phyloP scores from a whole-genome alignment of 345 rosid species.

The Eucalyptus sp. region DNA sequence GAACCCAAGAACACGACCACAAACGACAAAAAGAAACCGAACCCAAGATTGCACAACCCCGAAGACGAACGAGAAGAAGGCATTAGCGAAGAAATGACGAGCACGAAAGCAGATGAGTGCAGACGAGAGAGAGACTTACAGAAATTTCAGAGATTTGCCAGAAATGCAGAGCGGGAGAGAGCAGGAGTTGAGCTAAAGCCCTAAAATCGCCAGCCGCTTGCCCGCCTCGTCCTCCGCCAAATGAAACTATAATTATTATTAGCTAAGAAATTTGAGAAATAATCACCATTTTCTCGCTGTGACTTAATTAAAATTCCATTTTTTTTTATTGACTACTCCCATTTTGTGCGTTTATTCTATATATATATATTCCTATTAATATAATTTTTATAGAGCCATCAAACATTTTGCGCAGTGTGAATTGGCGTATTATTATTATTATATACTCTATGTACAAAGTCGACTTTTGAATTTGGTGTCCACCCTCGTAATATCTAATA shows the following conservation, averaged over 20 bases:
- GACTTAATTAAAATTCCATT: background rate
- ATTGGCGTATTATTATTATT: background rate
- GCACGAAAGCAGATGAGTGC: background rate
- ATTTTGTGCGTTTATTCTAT: background rate
- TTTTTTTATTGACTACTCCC: rapidly evolving
- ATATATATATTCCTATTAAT: background rate
- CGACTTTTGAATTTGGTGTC: background rate
- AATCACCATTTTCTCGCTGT: background rate
- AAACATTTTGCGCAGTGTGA: background rate
- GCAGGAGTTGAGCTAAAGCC: background rate
- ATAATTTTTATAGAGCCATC: background rate
- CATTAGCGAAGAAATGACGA: background rate
- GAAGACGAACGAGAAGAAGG: background rate
- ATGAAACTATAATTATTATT: background rate
- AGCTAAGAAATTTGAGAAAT: background rate
- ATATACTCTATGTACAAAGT: too few relatives aligned
- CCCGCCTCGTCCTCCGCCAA: background rate
- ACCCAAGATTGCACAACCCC: background rate
- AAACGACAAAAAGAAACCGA: background rate
- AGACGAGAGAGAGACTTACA: background rate
- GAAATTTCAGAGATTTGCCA: background rate
- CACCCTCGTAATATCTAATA: background rate
- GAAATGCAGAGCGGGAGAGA: background rate
- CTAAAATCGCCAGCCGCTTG: background rate
- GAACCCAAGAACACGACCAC: background rate